phyloP scores from a whole-genome alignment of 2,329 filamentous ascomycete species.

The Fusarium odoratissimum region DNA sequence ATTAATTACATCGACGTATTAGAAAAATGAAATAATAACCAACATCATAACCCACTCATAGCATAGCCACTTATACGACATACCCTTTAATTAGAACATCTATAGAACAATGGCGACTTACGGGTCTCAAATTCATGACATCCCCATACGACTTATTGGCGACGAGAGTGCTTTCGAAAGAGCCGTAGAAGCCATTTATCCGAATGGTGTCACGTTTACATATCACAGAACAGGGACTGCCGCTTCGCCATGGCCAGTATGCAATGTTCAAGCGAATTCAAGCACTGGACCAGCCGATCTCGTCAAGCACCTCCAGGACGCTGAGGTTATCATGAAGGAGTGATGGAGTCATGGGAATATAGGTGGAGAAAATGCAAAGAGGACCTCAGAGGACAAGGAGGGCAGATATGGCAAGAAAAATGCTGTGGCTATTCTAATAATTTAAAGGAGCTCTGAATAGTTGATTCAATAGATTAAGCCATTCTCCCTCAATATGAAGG shows the following conservation, averaged over 20 bases:
- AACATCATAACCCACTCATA: neutral
- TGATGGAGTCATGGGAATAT: fast-evolving
- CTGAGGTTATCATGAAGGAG: neutral
- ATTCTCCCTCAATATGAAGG: too few species aligned
- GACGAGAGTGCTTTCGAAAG: neutral
- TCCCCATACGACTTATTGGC: neutral
- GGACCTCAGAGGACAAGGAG: neutral
- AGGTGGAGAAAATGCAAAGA: fast-evolving
- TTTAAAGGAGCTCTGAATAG: neutral
- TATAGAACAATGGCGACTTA: neutral
- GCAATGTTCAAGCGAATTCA: neutral
- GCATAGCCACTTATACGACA: fast-evolving
- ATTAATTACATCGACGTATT: fast-evolving
- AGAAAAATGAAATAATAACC: fast-evolving
- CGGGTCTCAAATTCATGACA: neutral
- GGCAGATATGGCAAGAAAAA: fast-evolving
- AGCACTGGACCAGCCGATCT: neutral
- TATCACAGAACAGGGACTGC: neutral
- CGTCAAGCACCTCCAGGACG: neutral
- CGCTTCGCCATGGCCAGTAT: neutral
- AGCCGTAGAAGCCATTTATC: neutral
- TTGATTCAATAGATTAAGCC: too few species aligned
- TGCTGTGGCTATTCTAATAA: fast-evolving
- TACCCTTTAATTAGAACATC: fast-evolving
- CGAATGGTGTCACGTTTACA: neutral